A percentile compares a stretch with the other conserved stretches of the same genome.
Conservation (phyloP, 495 filamentous ascomycete species). For the Penicillium crystallinum region DNA sequence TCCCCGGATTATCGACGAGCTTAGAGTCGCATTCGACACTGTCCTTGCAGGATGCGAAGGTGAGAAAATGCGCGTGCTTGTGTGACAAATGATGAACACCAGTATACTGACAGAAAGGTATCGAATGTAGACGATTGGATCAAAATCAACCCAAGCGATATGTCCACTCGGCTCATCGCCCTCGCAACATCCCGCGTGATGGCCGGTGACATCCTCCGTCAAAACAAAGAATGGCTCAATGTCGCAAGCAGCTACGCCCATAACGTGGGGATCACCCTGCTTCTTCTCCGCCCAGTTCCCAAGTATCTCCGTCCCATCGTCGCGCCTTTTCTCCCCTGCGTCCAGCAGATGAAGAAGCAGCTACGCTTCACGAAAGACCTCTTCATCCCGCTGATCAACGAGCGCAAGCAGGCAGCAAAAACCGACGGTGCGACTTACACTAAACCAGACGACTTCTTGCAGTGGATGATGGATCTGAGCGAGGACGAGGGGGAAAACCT, state of each 20-base stretch:
- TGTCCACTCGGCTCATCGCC: conserved; percentile 43
- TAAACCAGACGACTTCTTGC: conserved; percentile 35
- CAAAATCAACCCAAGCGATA: conserved; percentile 19
- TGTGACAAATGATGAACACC: background rate
- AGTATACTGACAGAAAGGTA: background rate
- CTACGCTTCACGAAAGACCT: conserved; percentile 22
- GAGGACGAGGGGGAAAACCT: conserved; percentile 16
- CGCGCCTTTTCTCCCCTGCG: conserved; percentile 26
- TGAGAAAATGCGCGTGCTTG: conserved; percentile 1
- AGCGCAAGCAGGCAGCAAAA: conserved; percentile 18
- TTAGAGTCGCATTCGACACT: conserved; percentile 19
- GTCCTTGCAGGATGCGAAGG: conserved; percentile 26
- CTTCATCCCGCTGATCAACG: conserved; percentile 27
- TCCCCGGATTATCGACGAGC: conserved; percentile 26
- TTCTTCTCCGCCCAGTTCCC: conserved; percentile 31
- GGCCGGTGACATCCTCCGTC: conserved; percentile 47
- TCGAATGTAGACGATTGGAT: conserved; percentile 18
- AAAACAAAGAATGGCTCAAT: conserved; percentile 51
- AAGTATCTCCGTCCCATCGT: conserved; percentile 30
- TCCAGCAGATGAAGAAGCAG: conserved; percentile 20
- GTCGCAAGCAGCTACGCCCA: conserved; percentile 50
- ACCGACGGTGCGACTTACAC: conserved; percentile 12
- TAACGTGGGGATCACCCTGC: conserved; percentile 35
- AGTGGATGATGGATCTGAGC: conserved; percentile 37
- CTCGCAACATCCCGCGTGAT: conserved; percentile 54